Percentiles rank a stretch among this genome's conserved stretches.
Evolutionary conservation across 139 green algal genomes (phyloP).

Genomic region (Asterochloris erici): DNA sequence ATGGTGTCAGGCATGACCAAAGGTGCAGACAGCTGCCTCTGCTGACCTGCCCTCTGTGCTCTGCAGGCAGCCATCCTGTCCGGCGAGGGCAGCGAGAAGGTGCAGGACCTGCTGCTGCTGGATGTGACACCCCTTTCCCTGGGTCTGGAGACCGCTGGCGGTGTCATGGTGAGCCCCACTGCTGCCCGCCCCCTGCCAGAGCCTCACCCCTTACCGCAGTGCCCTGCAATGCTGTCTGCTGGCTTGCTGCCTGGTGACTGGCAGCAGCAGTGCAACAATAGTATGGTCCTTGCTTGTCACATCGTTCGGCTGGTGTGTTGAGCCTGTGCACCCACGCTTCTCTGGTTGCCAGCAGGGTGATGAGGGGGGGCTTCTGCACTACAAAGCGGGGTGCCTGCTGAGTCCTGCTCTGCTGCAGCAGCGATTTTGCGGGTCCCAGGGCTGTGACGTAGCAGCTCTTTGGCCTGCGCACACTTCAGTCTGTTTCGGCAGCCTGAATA

Average conservation of each 20-base stretch:
- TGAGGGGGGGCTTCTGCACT: too few species aligned
- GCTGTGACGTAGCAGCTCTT: neutral
- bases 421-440: neutral
- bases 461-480: neutral
- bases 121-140: slow-evolving; percentile 91
- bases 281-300: too few species aligned
- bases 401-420: neutral
- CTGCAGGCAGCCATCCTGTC: slow-evolving; percentile 83
- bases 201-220: neutral
- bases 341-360: too few species aligned
- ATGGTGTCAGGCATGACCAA: too few species aligned
- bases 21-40: neutral
- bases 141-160: slow-evolving; percentile 95
- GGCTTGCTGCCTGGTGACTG: neutral
- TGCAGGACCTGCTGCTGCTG: slow-evolving; percentile 92
- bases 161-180: slow-evolving; percentile 56
- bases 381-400: too few species aligned
- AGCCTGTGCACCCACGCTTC: too few species aligned
- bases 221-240: neutral
- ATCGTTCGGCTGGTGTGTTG: too few species aligned
- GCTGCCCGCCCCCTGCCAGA: neutral
- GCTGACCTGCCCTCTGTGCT: neutral
- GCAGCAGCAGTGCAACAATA: neutral
- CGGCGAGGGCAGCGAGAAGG: slow-evolving; percentile 77
- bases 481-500: neutral